phyloP scores from a whole-genome alignment of 2,329 filamentous ascomycete species.

The Aspergillus ustus region DNA sequence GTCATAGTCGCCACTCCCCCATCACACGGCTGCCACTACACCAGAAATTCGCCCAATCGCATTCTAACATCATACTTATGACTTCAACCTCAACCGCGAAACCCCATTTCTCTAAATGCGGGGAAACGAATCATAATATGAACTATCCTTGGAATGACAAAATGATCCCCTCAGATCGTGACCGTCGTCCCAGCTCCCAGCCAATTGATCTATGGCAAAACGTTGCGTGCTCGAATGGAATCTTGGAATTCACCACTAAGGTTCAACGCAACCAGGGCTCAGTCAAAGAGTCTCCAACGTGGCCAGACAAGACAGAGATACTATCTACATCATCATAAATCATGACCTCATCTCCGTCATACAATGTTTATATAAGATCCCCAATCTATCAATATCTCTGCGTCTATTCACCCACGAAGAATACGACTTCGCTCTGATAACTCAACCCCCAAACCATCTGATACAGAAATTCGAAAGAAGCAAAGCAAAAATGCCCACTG shows the following conservation, averaged over 20 bases:
- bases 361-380: neutral
- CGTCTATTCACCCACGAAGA: neutral
- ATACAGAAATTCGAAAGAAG: neutral
- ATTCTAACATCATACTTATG: neutral
- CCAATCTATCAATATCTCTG: neutral
- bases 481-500: neutral
- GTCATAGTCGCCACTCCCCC: slow-evolving; percentile 3
- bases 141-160: neutral
- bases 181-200: neutral
- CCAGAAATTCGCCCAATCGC: neutral
- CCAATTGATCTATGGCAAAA: neutral
- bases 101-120: neutral
- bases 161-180: neutral
- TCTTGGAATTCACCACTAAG: neutral
- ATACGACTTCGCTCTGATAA: neutral
- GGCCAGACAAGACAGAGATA: neutral
- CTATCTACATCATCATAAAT: neutral
- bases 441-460: neutral
- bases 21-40: neutral
- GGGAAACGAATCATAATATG: neutral
- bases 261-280: slow-evolving; percentile 6
- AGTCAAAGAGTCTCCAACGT: neutral
- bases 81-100: slow-evolving; percentile 3
- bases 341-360: slow-evolving; percentile 15
- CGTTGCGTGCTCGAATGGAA: neutral